Base-by-base conservation (phyloP, 768 basidiomycete species). In the Mycena sanguinolenta region DNA sequence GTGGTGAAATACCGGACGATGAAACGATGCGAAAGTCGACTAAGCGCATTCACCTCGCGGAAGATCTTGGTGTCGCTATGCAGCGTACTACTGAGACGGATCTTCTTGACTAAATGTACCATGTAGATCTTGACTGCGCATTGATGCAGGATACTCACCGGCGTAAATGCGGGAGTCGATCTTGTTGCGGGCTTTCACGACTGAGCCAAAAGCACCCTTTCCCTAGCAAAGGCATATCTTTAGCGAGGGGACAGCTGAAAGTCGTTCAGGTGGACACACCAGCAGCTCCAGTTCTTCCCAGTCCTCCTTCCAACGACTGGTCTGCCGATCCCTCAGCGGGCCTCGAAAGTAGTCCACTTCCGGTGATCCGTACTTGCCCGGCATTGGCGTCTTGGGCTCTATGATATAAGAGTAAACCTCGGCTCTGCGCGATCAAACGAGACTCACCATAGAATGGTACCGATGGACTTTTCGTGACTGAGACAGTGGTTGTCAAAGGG, bases 1-100 rank as follows among this genome's bases (percentile, higher is more conserved):
- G 94, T 94, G 3, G 94, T 95, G 79, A 91, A 95, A 78, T 97
- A 98, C 49, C 96, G 89, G 23, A 98, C 97, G 74, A 98, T 93
- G 81, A 92, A 94, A 10, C 92, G 91, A 78, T 98, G 96, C 46
- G 91, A 93, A 32, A 98, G 87, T 36, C 91, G 85, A 75, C 93
- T 95, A n/a, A 98, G 83, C 0, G 94, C 94, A 69, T 93, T 94
- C 55, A 97, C 95, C 79, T 98, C 96, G 5, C 97, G 87, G 77
- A 95, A 94, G 67, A 98, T 96, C 81, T 92, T 96, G 65, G 86
- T 89, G 76, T 96, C 95, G 71, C 90, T 94, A 74, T 95, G 92
- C 65, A 86, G 85, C 0, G 90, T 90, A 49, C 91, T 90, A 49
- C 91, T 90, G 21, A 97, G 85, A 53, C 91, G 90, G 73, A 98